Conservation (phyloP, 73 alveolate species). For the Paramecium sonneborni region DNA sequence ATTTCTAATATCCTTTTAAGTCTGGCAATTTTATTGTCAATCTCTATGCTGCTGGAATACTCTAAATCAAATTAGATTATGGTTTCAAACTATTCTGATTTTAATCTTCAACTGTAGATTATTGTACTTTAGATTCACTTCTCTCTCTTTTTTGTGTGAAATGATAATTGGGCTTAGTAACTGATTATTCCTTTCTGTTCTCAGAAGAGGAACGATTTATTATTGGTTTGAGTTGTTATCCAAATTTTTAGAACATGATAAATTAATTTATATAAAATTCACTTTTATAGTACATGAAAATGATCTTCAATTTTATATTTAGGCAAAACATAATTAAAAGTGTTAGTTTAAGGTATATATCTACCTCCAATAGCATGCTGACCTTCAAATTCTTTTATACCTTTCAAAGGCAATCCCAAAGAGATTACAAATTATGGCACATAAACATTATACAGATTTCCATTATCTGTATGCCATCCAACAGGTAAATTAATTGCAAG, state of each 20-base stretch:
- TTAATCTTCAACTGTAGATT: neutral
- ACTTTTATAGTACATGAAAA: neutral
- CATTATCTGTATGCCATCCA: slow-evolving; percentile 47
- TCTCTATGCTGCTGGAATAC: neutral
- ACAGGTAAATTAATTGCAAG: slow-evolving; percentile 9
- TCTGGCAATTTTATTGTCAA: neutral
- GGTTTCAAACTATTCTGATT: neutral
- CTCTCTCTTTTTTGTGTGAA: slow-evolving; percentile 37
- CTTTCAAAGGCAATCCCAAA: slow-evolving; percentile 43
- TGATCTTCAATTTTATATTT: slow-evolving; percentile 1
- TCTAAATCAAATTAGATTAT: neutral
- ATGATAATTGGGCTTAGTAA: neutral
- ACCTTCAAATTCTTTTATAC: neutral
- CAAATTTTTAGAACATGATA: neutral
- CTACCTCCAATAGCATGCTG: slow-evolving; percentile 7
- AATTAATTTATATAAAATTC: neutral
- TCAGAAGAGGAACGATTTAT: slow-evolving; percentile 8
- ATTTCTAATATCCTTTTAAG: neutral
- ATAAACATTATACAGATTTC: neutral
- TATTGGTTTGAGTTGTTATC: slow-evolving; percentile 22
- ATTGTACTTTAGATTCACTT: slow-evolving; percentile 5
- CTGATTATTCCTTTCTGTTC: neutral
- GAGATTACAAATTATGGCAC: slow-evolving; percentile 2
- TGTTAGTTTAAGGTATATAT: neutral
- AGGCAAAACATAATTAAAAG: neutral